These are phyloP conservation scores for Erythrophleum fordii DNA, from an alignment of 306 rosid genomes.

Conservation along the genomic window DNA sequence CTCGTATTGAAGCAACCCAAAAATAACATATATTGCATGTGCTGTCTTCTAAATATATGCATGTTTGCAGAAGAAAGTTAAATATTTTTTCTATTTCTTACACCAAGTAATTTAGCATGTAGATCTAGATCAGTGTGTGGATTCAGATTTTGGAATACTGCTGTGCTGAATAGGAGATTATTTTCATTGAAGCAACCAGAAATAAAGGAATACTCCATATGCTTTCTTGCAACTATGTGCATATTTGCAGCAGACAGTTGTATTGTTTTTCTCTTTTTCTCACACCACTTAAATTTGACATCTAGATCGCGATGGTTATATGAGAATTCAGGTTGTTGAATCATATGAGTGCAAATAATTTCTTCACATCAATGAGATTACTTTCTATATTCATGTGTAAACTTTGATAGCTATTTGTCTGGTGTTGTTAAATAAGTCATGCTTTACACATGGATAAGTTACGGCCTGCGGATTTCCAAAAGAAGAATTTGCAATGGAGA, in stretches of 20 bases:
- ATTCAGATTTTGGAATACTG: neutral
- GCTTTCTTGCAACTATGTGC: neutral
- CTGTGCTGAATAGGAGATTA: neutral
- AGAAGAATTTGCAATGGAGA: neutral
- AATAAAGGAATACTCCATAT: neutral
- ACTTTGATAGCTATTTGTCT: neutral
- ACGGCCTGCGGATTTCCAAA: constrained; percentile 6
- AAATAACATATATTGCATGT: neutral
- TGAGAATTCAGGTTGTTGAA: constrained; percentile 11
- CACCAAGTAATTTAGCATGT: neutral
- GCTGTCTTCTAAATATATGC: neutral
- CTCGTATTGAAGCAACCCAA: neutral
- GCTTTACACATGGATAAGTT: constrained; percentile 26
- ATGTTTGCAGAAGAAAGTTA: neutral
- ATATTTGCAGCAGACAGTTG: neutral
- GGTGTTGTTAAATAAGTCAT: neutral
- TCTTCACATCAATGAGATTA: neutral
- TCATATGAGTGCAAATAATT: neutral
- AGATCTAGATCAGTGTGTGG: constrained; percentile 4
- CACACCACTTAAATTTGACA: constrained; percentile 14
- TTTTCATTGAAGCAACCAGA: constrained; percentile 11
- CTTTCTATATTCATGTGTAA: neutral
- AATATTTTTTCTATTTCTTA: neutral
- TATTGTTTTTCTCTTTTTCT: neutral
- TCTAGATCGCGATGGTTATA: constrained; percentile 14